Evolutionary conservation across 106 monocot species (phyloP).

Genomic region (Platanthera guangdongensis): DNA sequence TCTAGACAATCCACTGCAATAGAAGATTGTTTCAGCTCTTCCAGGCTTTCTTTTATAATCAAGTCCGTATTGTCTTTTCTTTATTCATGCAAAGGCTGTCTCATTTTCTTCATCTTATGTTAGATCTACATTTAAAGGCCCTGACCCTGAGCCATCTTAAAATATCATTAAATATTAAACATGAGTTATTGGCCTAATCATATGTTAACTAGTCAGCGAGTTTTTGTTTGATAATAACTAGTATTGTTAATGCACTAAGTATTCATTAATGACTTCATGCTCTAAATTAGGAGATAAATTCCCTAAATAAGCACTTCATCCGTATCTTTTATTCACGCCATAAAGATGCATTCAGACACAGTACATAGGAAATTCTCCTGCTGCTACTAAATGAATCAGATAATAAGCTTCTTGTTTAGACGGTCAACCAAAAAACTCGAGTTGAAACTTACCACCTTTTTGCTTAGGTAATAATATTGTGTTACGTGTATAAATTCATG

Average conservation of each 20-base stretch:
- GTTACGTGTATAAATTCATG: neutral
- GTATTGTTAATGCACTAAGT: neutral
- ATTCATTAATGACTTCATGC: neutral
- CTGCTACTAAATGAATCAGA: neutral
- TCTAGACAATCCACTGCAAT: conserved; percentile 13
- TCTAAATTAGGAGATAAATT: neutral
- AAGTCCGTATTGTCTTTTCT: conserved; percentile 21
- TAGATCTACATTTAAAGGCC: neutral
- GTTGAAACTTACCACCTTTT: neutral
- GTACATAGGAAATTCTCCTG: neutral
- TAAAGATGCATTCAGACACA: neutral
- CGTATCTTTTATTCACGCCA: neutral
- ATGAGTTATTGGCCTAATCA: neutral
- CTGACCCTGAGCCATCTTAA: too few relatives aligned
- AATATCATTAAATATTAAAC: neutral
- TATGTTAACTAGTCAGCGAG: neutral
- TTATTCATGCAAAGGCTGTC: conserved; percentile 5
- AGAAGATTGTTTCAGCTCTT: conserved; percentile 11
- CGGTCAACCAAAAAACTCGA: too few relatives aligned
- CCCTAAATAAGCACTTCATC: neutral
- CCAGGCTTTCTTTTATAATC: conserved; percentile 39
- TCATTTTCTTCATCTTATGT: neutral
- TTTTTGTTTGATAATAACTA: neutral
- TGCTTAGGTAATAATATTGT: neutral
- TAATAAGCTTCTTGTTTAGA: too few relatives aligned